Evolutionary conservation across 2,329 filamentous ascomycete genomes (phyloP), one percentile per base, ranked within the genome.

Genomic region (Exophiala sp.): DNA sequence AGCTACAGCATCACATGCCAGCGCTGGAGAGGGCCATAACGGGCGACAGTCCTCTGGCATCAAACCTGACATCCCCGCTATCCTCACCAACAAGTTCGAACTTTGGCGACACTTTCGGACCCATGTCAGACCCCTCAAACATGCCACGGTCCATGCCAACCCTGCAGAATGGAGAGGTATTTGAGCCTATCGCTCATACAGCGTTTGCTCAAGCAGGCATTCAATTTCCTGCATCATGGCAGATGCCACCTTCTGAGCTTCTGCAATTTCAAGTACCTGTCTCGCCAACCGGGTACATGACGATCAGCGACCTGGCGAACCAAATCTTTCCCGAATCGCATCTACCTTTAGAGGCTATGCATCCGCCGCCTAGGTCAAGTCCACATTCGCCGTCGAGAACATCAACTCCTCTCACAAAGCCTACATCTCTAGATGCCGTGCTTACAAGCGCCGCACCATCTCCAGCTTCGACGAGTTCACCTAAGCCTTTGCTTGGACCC

Each of bases 241-340:
- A 62, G 48, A 52, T 61, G 46, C 57, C 48, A 42, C 42, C 56
- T 20, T 57, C 60, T 12, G 53, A 61, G 16, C 60, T 63, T 1
- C 55, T 63, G 20, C 61, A 59, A 41, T 60, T 62, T 20, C 55
- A 60, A 42, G 40, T 59, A 20, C 62, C 61, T 8, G 40, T 48
- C 11, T 64, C 62, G 29, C 55, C 62, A 10, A 50, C 43, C 18
- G 62, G 59, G 33, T 64, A 63, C 45, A 47, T 64, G 36, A 60
- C 62, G 3, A 56, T 64, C 35, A 63, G 55, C 14, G 62, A 64
- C 45, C 53, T 64, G 11, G 62, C 62, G 4, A 61, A 64, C 16
- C 57, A 64, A 38, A 64, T 64, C 24, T 63, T 64, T 42, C 58
- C 52, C 5, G 62, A 64, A 32, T 34, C 39, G 9, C 34, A 39